Evolutionary conservation across 1,284 basidiomycete genomes (phyloP).

Genomic region (Kwoniella shivajii): DNA sequence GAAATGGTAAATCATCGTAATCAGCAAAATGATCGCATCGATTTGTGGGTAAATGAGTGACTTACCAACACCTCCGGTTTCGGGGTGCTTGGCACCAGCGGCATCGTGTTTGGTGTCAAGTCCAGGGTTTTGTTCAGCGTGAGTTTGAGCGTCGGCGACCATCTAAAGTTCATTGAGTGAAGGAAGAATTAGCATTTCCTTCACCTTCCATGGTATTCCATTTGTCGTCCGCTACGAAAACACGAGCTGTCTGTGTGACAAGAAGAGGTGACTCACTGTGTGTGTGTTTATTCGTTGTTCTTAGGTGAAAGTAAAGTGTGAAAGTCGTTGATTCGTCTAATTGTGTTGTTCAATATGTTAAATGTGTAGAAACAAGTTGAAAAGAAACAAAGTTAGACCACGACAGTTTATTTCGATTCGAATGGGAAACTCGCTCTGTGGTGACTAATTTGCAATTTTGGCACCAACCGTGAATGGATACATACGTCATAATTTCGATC

Average conservation of each 20-base stretch:
- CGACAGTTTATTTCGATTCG: too few species aligned
- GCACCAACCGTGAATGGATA: too few species aligned
- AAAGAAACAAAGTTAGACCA: too few species aligned
- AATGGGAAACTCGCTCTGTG: too few species aligned
- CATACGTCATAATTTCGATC: too few species aligned
- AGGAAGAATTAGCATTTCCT: background rate
- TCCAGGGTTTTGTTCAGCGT: conserved; percentile 17
- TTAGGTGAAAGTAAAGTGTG: background rate
- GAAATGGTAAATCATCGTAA: background rate
- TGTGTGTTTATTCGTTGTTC: conserved; percentile 7
- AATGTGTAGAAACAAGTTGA: too few species aligned
- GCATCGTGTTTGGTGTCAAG: conserved; percentile 25
- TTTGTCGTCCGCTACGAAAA: too few species aligned
- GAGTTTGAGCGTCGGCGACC: conserved; percentile 17
- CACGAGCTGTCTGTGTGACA: too few species aligned
- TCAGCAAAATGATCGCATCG: background rate
- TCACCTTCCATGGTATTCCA: too few species aligned
- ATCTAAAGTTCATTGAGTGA: background rate
- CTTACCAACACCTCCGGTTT: conserved; percentile 26
- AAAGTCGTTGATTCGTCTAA: background rate
- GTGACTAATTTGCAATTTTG: too few species aligned
- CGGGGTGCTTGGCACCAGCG: conserved; percentile 35
- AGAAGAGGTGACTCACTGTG: conserved; percentile 12
- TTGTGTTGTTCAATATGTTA: too few species aligned
- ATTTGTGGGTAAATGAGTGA: background rate